Conservation (phyloP, 352 stramenopile genomes). For the Pythium vanterpoolii region DNA sequence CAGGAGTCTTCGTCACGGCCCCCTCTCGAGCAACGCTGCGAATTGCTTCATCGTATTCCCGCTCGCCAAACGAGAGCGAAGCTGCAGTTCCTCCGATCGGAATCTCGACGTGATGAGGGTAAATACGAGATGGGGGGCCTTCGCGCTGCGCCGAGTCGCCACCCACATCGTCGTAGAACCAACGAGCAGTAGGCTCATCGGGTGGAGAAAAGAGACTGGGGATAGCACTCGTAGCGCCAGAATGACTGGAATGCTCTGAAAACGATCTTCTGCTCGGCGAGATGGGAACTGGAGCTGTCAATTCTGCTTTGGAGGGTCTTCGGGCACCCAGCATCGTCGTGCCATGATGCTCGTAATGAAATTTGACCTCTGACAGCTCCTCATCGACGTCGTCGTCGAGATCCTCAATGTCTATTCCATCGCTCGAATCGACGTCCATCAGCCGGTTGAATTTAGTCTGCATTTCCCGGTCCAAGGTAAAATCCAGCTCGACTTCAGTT, state of each 20-base stretch:
- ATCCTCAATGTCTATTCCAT: constrained; percentile 20
- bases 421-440: constrained; percentile 60
- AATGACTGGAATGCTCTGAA: constrained; percentile 41
- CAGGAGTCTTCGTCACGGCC: constrained; percentile 37
- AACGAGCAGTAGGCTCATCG: constrained; percentile 71
- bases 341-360: not conserved
- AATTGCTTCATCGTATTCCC: constrained; percentile 73
- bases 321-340: not conserved
- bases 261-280: constrained; percentile 49
- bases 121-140: constrained; percentile 71
- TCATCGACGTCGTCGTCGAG: constrained; percentile 31
- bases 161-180: constrained; percentile 70
- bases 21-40: constrained; percentile 68
- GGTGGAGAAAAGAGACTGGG: constrained; percentile 57
- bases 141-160: constrained; percentile 31
- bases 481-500: constrained; percentile 84
- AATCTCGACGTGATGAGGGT: constrained; percentile 85
- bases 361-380: not conserved
- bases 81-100: constrained; percentile 77
- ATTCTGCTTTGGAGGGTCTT: constrained; percentile 14
- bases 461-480: constrained; percentile 67
- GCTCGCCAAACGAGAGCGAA: constrained; percentile 84
- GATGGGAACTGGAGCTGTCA: constrained; percentile 48
- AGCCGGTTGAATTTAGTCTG: constrained; percentile 69
- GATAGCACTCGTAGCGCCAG: constrained; percentile 30